phyloP scores from a whole-genome alignment of 1,139 yeast genomes.

The Scheffersomyces insectosa region DNA sequence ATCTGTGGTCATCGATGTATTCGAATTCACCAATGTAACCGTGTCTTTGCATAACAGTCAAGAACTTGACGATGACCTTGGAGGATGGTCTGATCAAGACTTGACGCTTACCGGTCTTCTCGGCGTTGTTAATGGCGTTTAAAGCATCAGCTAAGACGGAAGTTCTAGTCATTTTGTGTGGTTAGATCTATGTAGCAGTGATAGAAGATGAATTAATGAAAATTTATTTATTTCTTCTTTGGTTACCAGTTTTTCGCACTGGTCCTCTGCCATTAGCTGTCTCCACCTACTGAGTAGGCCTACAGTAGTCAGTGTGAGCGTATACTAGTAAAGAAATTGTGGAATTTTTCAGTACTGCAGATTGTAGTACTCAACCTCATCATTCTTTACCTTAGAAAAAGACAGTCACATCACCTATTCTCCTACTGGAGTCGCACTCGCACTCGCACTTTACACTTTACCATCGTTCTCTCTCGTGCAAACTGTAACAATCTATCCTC shows the following conservation, averaged over 20 bases:
- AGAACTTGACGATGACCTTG: conserved; percentile 92
- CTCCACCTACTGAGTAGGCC: too few species aligned
- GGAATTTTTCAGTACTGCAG: neutral
- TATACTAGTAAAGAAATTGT: neutral
- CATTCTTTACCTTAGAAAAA: conserved; percentile 1
- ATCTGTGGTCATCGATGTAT: conserved; percentile 98
- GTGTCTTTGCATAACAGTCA: conserved; percentile 95
- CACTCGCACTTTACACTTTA: neutral
- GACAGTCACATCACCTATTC: conserved; percentile 8
- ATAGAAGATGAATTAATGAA: neutral
- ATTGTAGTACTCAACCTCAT: too few species aligned
- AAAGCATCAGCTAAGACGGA: conserved; percentile 98
- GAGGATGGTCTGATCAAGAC: conserved; percentile 97
- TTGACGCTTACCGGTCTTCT: conserved; percentile 98
- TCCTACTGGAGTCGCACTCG: neutral
- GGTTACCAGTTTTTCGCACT: too few species aligned
- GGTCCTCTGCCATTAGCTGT: too few species aligned
- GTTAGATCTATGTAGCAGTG: neutral
- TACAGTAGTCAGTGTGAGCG: neutral
- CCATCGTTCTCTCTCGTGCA: neutral
- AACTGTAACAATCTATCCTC: neutral
- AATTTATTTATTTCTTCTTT: too few species aligned
- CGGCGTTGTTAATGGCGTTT: conserved; percentile 96
- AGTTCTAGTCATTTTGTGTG: conserved; percentile 80
- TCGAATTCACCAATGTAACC: conserved; percentile 98